A percentile compares a stretch with the other conserved stretches of the same genome.
These are phyloP conservation scores for Lecanoromycetidae sp. DNA, from an alignment of 2,329 filamentous ascomycete species.

Conservation along the genomic window DNA sequence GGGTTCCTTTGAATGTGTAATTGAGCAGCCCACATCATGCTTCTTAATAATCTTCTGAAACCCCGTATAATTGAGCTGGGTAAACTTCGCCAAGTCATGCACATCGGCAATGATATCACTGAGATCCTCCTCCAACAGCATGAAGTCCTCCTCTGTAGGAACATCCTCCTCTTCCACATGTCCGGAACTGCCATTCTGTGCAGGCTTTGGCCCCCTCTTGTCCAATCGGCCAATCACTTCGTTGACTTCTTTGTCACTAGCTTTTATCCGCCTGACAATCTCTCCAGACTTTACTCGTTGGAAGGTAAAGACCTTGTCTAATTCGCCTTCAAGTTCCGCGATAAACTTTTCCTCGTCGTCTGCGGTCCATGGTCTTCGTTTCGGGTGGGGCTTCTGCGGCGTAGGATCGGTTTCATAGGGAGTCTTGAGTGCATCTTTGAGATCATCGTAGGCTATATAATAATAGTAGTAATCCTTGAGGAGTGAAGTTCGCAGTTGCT, in stretches of 20 bases:
- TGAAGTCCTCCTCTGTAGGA: slow-evolving; percentile 72
- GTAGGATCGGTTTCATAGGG: slow-evolving; percentile 46
- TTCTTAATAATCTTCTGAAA: slow-evolving; percentile 99
- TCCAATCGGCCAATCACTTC: slow-evolving; percentile 70
- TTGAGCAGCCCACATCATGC: slow-evolving; percentile 58
- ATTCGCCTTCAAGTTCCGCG: slow-evolving; percentile 70
- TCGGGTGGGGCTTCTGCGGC: slow-evolving; percentile 35
- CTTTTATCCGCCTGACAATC: slow-evolving; percentile 79
- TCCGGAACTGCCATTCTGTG: slow-evolving; percentile 35
- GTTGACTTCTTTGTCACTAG: slow-evolving; percentile 77
- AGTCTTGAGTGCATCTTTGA: slow-evolving; percentile 76
- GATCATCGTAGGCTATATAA: slow-evolving; percentile 93
- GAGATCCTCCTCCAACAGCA: slow-evolving; percentile 83
- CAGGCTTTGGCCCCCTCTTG: slow-evolving; percentile 26
- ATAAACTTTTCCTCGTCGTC: slow-evolving; percentile 88
- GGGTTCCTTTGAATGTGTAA: neutral
- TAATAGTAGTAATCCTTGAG: slow-evolving; percentile 97
- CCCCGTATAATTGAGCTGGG: slow-evolving; percentile 94
- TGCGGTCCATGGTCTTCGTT: slow-evolving; percentile 65
- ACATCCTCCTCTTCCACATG: slow-evolving; percentile 24
- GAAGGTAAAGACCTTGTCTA: slow-evolving; percentile 96
- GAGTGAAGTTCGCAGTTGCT: slow-evolving; percentile 88
- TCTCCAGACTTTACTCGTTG: slow-evolving; percentile 96
- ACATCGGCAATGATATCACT: slow-evolving; percentile 98
- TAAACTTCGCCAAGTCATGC: slow-evolving; percentile 94